A percentile compares a stretch with the other conserved stretches of the same genome.
These are phyloP conservation scores for Phytophthora colocasiae DNA, from an alignment of 352 stramenopile species.

Conservation along the genomic window DNA sequence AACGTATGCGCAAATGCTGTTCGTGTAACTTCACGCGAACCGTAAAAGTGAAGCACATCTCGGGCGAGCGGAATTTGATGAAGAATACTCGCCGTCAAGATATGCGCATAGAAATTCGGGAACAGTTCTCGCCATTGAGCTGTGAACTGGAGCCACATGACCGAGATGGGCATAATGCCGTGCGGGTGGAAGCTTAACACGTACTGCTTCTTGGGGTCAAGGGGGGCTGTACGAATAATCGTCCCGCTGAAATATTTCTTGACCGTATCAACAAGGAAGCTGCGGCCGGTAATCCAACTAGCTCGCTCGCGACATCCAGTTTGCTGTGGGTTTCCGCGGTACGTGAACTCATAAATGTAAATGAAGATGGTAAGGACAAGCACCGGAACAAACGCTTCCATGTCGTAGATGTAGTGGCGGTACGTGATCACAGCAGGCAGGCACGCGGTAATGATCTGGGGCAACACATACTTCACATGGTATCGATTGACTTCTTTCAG, in stretches of 20 bases:
- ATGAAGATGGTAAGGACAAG: constrained; percentile 53
- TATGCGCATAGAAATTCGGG: constrained; percentile 67
- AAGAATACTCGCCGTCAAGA: constrained; percentile 80
- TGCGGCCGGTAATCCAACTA: constrained; percentile 50
- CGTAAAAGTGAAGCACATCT: constrained; percentile 81
- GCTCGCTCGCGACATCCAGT: constrained; percentile 60
- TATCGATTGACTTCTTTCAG: constrained; percentile 54
- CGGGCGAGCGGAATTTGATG: constrained; percentile 82
- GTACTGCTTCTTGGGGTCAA: constrained; percentile 72
- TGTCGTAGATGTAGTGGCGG: constrained; percentile 55
- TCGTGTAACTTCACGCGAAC: constrained; percentile 76
- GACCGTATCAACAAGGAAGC: constrained; percentile 61
- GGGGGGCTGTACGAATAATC: constrained; percentile 60
- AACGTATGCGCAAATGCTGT: constrained; percentile 63
- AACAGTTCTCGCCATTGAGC: constrained; percentile 72
- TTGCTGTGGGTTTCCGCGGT: constrained; percentile 69
- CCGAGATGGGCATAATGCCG: constrained; percentile 77
- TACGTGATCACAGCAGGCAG: constrained; percentile 58
- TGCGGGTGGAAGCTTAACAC: constrained; percentile 84
- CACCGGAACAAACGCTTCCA: constrained; percentile 54
- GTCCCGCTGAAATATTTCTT: constrained; percentile 71
- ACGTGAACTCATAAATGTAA: constrained; percentile 77
- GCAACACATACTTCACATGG: constrained; percentile 63
- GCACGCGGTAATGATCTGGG: constrained; percentile 42
- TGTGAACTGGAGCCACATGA: constrained; percentile 84